Percentiles rank a stretch among this genome's conserved stretches.
These are phyloP conservation scores for Schizosaccharomyces octosporus DNA, from an alignment of 805 yeast species.

Conservation along the genomic window DNA sequence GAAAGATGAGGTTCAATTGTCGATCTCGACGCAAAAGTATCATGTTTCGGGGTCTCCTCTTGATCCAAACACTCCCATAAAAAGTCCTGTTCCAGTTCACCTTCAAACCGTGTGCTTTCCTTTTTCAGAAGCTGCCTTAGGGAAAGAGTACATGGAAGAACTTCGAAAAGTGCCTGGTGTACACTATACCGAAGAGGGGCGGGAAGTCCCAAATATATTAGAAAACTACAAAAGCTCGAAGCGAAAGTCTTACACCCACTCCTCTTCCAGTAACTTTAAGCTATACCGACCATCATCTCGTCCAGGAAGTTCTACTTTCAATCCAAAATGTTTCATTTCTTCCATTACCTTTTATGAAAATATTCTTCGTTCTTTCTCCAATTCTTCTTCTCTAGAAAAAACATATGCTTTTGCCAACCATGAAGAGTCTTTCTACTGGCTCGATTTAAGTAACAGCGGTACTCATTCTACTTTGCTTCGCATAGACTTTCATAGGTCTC, in stretches of 20 bases:
- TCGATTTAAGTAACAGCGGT: background rate
- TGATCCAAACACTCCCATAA: background rate
- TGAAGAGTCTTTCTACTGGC: background rate
- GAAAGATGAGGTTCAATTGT: background rate
- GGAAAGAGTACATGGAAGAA: background rate
- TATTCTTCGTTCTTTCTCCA: background rate
- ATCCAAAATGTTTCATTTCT: background rate
- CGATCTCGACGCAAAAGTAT: background rate
- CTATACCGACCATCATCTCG: background rate
- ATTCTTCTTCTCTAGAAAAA: background rate
- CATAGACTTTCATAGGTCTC: constrained; percentile 14
- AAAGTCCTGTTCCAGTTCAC: background rate
- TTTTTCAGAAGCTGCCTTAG: background rate
- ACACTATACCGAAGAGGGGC: background rate
- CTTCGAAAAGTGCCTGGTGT: background rate
- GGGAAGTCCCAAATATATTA: background rate
- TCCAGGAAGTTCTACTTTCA: background rate
- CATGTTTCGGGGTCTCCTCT: background rate
- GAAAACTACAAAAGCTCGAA: background rate
- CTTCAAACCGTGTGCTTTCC: background rate
- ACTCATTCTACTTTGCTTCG: background rate
- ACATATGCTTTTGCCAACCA: background rate
- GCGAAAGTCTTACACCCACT: background rate
- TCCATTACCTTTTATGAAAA: background rate
- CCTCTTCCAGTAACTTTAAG: background rate